Conservation (phyloP, 1,284 basidiomycete genomes). For the Heliocybe sulcata region DNA sequence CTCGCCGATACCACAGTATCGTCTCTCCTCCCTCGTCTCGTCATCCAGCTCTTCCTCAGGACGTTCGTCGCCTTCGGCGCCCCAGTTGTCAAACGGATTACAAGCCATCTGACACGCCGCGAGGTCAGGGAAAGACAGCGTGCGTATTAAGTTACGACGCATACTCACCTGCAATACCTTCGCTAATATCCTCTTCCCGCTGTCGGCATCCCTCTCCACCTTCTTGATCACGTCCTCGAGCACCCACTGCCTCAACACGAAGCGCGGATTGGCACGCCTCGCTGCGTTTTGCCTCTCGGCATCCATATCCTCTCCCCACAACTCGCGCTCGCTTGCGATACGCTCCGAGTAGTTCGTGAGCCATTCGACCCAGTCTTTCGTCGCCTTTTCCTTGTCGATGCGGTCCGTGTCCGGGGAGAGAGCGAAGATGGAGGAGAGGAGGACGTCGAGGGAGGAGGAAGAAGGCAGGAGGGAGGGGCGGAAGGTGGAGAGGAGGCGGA, state of each 20-base stretch:
- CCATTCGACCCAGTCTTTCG: constrained; percentile 54
- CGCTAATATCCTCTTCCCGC: constrained; percentile 56
- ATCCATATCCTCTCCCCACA: constrained; percentile 30
- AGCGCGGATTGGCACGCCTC: constrained; percentile 71
- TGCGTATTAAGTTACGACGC: background rate
- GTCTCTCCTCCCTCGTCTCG: constrained; percentile 66
- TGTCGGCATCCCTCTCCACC: constrained; percentile 54
- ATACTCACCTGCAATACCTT: constrained; percentile 66
- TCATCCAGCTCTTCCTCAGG: constrained; percentile 35
- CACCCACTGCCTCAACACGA: constrained; percentile 89
- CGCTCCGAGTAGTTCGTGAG: constrained; percentile 60
- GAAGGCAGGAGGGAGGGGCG: constrained; percentile 32
- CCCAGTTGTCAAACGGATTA: constrained; percentile 76
- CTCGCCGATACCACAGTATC: constrained; percentile 75
- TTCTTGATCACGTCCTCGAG: constrained; percentile 82
- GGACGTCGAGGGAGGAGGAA: constrained; percentile 18
- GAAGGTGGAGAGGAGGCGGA: constrained; percentile 68
- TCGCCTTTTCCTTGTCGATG: constrained; percentile 35
- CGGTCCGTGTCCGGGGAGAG: constrained; percentile 35
- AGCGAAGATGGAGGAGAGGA: constrained; percentile 43
- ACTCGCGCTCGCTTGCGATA: constrained; percentile 44
- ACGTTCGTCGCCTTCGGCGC: constrained; percentile 47
- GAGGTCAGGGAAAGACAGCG: background rate
- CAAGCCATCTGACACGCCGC: constrained; percentile 74
- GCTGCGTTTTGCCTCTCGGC: constrained; percentile 38